phyloP scores from a whole-genome alignment of 768 basidiomycete genomes.

The Xanthoconium purpureum region DNA sequence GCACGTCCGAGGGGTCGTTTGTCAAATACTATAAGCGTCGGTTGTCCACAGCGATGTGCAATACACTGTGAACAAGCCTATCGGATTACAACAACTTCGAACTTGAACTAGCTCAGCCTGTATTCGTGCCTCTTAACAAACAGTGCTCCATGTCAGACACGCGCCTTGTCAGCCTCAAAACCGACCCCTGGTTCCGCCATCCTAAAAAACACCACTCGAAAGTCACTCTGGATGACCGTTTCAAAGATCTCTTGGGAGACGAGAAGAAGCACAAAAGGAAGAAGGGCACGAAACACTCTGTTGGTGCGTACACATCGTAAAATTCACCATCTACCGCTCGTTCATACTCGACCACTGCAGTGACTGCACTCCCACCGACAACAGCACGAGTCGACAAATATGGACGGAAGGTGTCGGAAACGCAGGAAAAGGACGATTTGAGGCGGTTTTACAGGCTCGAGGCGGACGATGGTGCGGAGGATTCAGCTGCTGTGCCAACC shows the following conservation, averaged over 20 bases:
- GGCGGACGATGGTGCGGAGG: slow-evolving; percentile 29
- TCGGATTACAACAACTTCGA: no score
- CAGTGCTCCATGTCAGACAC: slow-evolving; percentile 53
- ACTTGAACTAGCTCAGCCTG: no score
- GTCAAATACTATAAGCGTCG: no score
- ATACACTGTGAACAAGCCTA: no score
- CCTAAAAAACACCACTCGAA: slow-evolving; percentile 79
- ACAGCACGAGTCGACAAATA: slow-evolving; percentile 83
- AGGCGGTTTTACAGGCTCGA: slow-evolving; percentile 82
- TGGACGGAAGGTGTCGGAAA: slow-evolving; percentile 65
- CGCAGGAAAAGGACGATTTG: slow-evolving; percentile 71
- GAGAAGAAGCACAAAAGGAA: slow-evolving; percentile 24
- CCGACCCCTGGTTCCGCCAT: slow-evolving; percentile 79
- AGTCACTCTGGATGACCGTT: slow-evolving; percentile 88
- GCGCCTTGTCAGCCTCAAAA: slow-evolving; percentile 82
- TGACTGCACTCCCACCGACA: background rate
- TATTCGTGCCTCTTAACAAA: no score
- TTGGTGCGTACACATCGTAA: slow-evolving; percentile 9
- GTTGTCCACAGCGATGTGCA: no score
- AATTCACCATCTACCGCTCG: background rate
- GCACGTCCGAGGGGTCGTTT: no score
- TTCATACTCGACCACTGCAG: background rate
- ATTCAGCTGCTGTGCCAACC: background rate
- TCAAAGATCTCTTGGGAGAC: slow-evolving; percentile 77
- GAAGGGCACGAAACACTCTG: slow-evolving; percentile 32